A percentile compares a stretch with the other conserved stretches of the same genome.
phyloP scores from a whole-genome alignment of 352 stramenopile species.

The Plasmopara viticola region DNA sequence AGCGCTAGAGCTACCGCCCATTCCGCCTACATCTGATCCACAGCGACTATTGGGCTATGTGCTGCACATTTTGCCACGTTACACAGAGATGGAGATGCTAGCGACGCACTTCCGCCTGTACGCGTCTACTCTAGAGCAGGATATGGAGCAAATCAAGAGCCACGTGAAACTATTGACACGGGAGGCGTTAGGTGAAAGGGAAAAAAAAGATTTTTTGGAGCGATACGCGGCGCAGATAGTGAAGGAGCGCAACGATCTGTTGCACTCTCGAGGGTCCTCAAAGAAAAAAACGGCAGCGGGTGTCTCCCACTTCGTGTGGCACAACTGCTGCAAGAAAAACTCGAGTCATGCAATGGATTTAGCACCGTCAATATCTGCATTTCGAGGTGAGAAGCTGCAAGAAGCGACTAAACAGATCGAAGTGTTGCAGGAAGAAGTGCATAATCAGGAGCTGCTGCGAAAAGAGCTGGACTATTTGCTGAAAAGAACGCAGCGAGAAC shows the following conservation, averaged over 20 bases:
- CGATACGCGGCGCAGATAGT: constrained; percentile 77
- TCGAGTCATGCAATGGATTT: constrained; percentile 55
- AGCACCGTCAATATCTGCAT: constrained; percentile 60
- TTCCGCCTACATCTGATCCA: constrained; percentile 69
- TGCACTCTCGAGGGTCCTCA: constrained; percentile 44
- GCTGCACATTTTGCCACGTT: constrained; percentile 66
- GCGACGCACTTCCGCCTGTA: constrained; percentile 70
- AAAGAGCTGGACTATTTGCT: constrained; percentile 62
- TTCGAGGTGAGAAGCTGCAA: constrained; percentile 71
- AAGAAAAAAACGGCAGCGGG: constrained; percentile 29
- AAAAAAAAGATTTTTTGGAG: constrained; percentile 79
- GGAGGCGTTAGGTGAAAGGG: constrained; percentile 43
- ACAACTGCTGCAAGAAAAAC: constrained; percentile 80
- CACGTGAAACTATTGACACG: constrained; percentile 49
- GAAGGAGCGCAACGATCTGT: constrained; percentile 77
- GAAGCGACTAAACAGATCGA: constrained; percentile 44
- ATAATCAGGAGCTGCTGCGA: constrained; percentile 54
- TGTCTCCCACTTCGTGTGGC: constrained; percentile 61
- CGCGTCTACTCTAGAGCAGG: constrained; percentile 60
- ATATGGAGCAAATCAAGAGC: constrained; percentile 65
- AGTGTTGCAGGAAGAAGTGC: constrained; percentile 47
- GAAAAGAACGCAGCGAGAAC: constrained; percentile 65
- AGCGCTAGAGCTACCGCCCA: constrained; percentile 41
- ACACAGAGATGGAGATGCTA: constrained; percentile 80
- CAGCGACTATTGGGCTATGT: constrained; percentile 72